Evolutionary conservation across 371 early-diverging fungal species (phyloP), one percentile per base, ranked within the genome.

Genomic region (Mycotypha africana): DNA sequence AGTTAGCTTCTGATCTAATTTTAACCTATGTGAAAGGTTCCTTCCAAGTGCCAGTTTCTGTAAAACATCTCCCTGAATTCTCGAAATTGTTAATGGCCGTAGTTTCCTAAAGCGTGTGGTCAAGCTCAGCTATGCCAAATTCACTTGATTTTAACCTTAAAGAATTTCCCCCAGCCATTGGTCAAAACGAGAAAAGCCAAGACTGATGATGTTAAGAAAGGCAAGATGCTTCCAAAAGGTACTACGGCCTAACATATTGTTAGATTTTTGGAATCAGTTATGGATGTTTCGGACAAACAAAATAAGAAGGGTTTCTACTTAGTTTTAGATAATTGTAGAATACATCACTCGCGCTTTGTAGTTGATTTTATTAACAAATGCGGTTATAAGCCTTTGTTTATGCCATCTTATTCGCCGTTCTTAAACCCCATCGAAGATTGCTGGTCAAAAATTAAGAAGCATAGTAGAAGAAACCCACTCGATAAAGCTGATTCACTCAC

Each of bases 251-350:
- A 45, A 14, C 36, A 33, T 4, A 23, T 45, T 35, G 35, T 45
- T 12, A 20, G 15, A 20, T 41, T 41, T 21, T 26, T 49, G 25
- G 26, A 35, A 42, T 33, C 22, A n/a, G 42, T 41, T 7, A 49
- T 49, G 49, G 49, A 49, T 49, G 23, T 42, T 22, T 15, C 42
- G 23, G 42, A 49, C 35, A 49, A 38, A 19, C 24, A 46, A 12
- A 15, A 38, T n/a, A 49, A 34, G 22, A 40, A 49, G 26, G 48
- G 41, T 5, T 16, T 42, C 1, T 49, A 26, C n/a, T 35, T 42
- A 26, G 42, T 42, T 26, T 35, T 49, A 38, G 35, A 44, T 21
- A 44, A 44, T 24, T 34, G 34, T 21, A 32, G 16, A 31, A 33
- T 44, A 20, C 23, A 44, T 4, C 44, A 44, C 24, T 19, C 22